Evolutionary conservation across 371 early-diverging fungal genomes (phyloP), one percentile per base, ranked within the genome.

Genomic region (Cladochytrium tenue): DNA sequence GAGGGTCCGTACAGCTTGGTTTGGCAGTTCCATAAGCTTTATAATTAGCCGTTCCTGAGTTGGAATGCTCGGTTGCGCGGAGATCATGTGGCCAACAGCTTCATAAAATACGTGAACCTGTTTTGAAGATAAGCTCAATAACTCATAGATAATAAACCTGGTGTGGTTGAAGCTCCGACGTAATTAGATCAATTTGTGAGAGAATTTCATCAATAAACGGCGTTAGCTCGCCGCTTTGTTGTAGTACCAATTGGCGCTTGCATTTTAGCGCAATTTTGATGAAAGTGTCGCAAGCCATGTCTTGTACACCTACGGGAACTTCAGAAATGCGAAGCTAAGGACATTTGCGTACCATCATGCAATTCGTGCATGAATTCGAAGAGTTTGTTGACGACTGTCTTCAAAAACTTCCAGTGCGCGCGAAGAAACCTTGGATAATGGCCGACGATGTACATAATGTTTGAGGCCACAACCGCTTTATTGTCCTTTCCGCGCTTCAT

Each of bases 221-320:
- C 66, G 76, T 76, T 10, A 79, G 66, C 75, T 97, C 97, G 30
- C 91, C 92, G 10, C 85, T 77, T 75, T 95, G 95, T 76, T 93
- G 93, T 50, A 82, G 72, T 30, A 96, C 90, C 85, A 98, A 98
- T 72, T 98, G 96, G 27, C 93, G 88, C 52, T 90, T 91, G 80
- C 98, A 97, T 75, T 97, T 97, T 73, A 96, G 94, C 20, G 96
- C 86, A 73, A 99, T 98, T 76, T 95, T 98, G 69, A 96, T 95
- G 77, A 99, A 98, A 1, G 99, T 99, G 78, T 99, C 99, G 79
- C 99, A 99, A 27, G 99, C 99, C 99, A 99, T 99, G 78, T 99
- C 99, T 76, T 97, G 97, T 25, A 99, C 98, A 82, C 99, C 84
- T 85, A 63, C 26, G 34, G 33, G 58, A n/a, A 4, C 28, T 36